These are phyloP conservation scores for Alternaria burnsii DNA, from an alignment of 2,329 filamentous ascomycete genomes.

Conservation along the genomic window DNA sequence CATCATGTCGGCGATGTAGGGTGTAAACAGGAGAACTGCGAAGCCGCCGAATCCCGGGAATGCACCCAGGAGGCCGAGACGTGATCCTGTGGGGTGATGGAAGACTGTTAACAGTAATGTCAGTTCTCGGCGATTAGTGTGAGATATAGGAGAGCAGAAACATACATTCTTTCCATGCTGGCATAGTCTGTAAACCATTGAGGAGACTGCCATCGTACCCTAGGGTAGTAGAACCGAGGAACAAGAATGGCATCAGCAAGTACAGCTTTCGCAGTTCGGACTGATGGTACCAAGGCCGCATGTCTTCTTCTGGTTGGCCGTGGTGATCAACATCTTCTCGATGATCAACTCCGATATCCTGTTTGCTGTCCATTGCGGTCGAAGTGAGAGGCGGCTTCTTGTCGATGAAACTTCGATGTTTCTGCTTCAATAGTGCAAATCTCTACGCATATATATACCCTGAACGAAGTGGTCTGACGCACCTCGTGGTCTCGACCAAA, in stretches of 20 bases:
- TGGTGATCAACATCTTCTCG: neutral
- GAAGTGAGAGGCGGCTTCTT: neutral
- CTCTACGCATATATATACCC: neutral
- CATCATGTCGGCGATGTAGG: neutral
- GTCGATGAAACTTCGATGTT: neutral
- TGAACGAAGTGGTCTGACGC: neutral
- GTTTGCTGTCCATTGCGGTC: neutral
- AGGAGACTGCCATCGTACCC: conserved; percentile 55
- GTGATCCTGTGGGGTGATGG: conserved; percentile 19
- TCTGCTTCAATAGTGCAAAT: neutral
- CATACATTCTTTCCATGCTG: conserved; percentile 18
- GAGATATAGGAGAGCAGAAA: neutral
- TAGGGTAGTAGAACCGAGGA: neutral
- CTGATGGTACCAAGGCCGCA: neutral
- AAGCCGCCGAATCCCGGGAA: neutral
- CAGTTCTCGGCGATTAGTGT: neutral
- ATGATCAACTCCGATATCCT: neutral
- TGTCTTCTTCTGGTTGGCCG: neutral
- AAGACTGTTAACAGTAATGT: conserved; percentile 5
- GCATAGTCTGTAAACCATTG: conserved; percentile 52
- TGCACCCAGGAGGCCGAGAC: conserved; percentile 25
- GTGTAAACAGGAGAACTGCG: neutral
- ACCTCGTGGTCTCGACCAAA: neutral
- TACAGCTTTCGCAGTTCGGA: neutral
- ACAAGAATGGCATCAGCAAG: neutral